Evolutionary conservation across 768 basidiomycete genomes (phyloP).

Genomic region (Boletus barrowsii): DNA sequence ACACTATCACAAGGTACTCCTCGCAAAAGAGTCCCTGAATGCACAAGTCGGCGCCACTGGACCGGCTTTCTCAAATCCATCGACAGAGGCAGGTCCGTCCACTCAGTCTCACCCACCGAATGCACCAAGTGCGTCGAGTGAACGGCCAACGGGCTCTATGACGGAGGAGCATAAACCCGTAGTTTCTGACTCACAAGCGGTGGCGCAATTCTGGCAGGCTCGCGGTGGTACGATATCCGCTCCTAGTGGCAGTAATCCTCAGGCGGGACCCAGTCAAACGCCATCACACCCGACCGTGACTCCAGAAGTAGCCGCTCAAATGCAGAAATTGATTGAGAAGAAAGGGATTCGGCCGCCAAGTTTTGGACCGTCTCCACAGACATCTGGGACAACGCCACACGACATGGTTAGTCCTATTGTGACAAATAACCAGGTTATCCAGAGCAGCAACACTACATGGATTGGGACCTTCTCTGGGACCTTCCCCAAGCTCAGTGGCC

Average conservation of each 20-base stretch:
- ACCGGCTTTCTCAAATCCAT: conserved; percentile 1
- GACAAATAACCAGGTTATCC: conserved; percentile 1
- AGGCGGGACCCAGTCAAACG: conserved; percentile 16
- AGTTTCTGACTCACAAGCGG: conserved; percentile 22
- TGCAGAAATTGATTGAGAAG: conserved; percentile 50
- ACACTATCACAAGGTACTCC: conserved; percentile 13
- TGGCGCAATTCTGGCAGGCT: conserved; percentile 29
- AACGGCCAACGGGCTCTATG: conserved; percentile 1
- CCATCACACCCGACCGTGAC: background rate
- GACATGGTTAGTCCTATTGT: background rate
- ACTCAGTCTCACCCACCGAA: conserved; percentile 9
- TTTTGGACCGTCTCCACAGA: conserved; percentile 15
- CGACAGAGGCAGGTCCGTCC: conserved; percentile 10
- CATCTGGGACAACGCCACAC: conserved; percentile 16
- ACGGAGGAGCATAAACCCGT: conserved; percentile 22
- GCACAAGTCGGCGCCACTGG: conserved; percentile 4
- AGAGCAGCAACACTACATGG: conserved; percentile 36
- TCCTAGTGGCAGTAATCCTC: conserved; percentile 4
- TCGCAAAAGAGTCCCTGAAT: conserved; percentile 10
- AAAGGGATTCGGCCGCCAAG: conserved; percentile 31
- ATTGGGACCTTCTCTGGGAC: conserved; percentile 46
- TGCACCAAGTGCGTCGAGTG: background rate
- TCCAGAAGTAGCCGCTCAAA: conserved; percentile 36
- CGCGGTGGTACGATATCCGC: conserved; percentile 18
- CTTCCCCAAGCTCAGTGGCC: conserved; percentile 30